Evolutionary conservation across 2,329 filamentous ascomycete species (phyloP), one percentile per base, ranked within the genome.

Genomic region (Rhynchosporium graminicola): DNA sequence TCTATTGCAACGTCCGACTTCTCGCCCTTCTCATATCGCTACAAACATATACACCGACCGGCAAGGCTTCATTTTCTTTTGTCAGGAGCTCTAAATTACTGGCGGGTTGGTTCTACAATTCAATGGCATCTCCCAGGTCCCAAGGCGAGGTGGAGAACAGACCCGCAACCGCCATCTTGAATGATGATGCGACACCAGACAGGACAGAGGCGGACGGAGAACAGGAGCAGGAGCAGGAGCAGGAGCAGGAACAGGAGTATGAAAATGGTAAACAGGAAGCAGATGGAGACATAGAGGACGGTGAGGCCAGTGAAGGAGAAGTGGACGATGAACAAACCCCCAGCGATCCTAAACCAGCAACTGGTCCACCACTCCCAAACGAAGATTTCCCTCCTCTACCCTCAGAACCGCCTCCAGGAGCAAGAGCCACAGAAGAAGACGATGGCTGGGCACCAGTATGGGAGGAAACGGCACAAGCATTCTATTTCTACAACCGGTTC

Each of bases 401-500:
- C 12, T 64, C 72, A 31, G 71, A 75, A 67, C 77, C 80, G 43
- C 78, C 79, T 33, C 79, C 80, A 47, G 73, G 75, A 33, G 72
- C 71, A 65, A 20, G 20, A 20, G 20, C 20, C 20, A 65, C 67
- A 47, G 82, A 87, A 62, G 84, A 88, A 74, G 84, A 87, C 64
- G 86, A 88, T 70, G 92, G 92, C 63, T 97, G 92, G 92, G 87
- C 90, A 63, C 87, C 86, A 42, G 81, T 90, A 63, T 96, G 90
- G 90, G 91, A 96, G 70, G 77, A 83, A 29, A 80, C 75, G 57
- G 81, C 83, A 1, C 83, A 88, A 67, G 82, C 86, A 4, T 96
- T 87, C 78, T 96, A 92, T 78, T 97, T 96, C 77, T 87, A 87
- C 80, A 97, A 96, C 74, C 86, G 88, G 68, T 87, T 90, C 74